Percentiles rank a stretch among this genome's conserved stretches.
These are phyloP conservation scores for Fistulifera pelliculosa DNA, from an alignment of 108 stramenopile species.

Conservation along the genomic window DNA sequence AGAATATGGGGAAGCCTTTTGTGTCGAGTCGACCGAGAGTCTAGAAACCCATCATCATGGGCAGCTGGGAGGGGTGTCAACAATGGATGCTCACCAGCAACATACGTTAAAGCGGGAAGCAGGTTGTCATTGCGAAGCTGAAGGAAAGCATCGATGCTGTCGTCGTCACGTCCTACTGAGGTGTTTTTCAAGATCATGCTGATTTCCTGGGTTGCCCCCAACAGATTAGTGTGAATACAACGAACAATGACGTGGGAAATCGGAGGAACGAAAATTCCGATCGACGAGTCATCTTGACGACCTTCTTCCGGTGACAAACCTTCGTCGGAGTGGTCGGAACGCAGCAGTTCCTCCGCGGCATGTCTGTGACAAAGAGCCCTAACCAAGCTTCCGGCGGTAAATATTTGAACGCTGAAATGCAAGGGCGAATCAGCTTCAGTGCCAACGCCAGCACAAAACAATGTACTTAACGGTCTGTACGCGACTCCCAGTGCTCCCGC, in stretches of 20 bases:
- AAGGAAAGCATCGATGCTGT: constrained; percentile 14
- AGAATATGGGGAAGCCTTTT: constrained; percentile 79
- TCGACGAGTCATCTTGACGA: constrained; percentile 21
- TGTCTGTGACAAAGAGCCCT: constrained; percentile 65
- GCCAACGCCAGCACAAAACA: constrained; percentile 86
- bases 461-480: constrained; percentile 68
- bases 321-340: constrained; percentile 38
- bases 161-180: constrained; percentile 26
- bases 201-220: constrained; percentile 78
- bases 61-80: constrained; percentile 66
- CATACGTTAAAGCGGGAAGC: constrained; percentile 55
- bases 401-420: constrained; percentile 85
- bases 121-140: constrained; percentile 19
- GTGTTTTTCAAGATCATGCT: constrained; percentile 50
- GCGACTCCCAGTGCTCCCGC: constrained; percentile 82
- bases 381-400: constrained; percentile 83
- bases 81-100: constrained; percentile 70
- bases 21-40: constrained; percentile 74
- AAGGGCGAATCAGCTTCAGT: constrained; percentile 80
- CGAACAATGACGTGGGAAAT: constrained; percentile 70
- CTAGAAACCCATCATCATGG: constrained; percentile 81
- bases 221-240: constrained; percentile 76
- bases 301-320: constrained; percentile 6
- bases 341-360: constrained; percentile 56
- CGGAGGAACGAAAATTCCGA: constrained; percentile 61